These are phyloP conservation scores for Scedosporium apiospermum DNA, from an alignment of 2,329 filamentous ascomycete genomes.

Conservation along the genomic window DNA sequence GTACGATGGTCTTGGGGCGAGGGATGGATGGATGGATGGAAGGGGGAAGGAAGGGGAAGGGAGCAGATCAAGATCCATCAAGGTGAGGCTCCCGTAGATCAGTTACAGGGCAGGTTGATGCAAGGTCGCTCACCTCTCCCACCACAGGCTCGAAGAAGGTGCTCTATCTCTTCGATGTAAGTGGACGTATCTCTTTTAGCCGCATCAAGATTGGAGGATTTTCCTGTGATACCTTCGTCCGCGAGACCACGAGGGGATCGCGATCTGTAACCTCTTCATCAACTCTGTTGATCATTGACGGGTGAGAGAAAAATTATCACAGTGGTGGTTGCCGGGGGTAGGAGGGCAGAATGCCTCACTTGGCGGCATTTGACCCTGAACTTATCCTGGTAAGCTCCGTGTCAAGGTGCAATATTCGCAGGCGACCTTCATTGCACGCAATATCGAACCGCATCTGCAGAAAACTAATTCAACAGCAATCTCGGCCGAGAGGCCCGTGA, in stretches of 20 bases:
- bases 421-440: neutral
- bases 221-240: neutral
- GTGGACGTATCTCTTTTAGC: neutral
- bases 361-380: neutral
- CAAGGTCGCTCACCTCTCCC: neutral
- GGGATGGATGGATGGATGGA: neutral
- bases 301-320: too few relatives aligned
- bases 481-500: neutral
- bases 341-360: too few relatives aligned
- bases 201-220: neutral
- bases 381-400: neutral
- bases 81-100: constrained; percentile 1
- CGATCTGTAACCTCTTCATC: neutral
- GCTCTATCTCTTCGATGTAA: neutral
- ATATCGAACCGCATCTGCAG: neutral
- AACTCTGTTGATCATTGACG: neutral
- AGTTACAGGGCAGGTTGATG: constrained; percentile 4
- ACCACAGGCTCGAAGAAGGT: neutral
- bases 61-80: neutral
- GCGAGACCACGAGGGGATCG: neutral
- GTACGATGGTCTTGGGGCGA: neutral
- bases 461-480: neutral
- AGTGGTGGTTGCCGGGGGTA: too few relatives aligned
- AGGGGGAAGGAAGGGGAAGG: neutral
- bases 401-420: neutral